Conservation (phyloP, 2,329 filamentous ascomycete genomes). For the Leptographium galeiforme region DNA sequence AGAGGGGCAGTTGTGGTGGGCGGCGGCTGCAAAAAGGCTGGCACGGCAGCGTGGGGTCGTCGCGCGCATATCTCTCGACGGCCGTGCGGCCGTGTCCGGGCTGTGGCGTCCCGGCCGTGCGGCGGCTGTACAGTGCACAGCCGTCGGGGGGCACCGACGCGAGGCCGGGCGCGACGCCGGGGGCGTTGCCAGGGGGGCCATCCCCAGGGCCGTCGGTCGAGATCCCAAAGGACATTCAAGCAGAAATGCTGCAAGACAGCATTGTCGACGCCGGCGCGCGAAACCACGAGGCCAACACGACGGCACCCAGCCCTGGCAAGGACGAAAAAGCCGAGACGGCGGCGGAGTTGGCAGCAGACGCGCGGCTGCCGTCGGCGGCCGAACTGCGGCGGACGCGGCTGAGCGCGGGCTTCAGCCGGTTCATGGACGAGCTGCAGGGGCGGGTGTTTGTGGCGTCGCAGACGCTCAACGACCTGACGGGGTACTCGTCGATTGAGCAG, state of each 20-base stretch:
- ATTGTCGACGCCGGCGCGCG: too few species aligned
- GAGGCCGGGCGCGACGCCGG: not conserved
- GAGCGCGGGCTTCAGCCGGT: conserved; percentile 40
- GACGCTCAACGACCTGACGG: conserved; percentile 85
- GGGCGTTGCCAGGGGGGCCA: not conserved
- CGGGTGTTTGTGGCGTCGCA: conserved; percentile 77
- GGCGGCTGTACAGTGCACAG: not conserved
- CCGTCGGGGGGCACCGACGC: not conserved
- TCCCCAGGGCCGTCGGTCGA: not conserved
- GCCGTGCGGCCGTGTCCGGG: not conserved
- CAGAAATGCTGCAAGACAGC: too few species aligned
- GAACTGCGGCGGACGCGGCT: conserved; percentile 29
- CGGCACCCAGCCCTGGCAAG: too few species aligned
- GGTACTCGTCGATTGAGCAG: conserved; percentile 80
- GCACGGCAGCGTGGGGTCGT: too few species aligned
- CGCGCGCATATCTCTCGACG: not conserved
- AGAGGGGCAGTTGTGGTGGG: not conserved
- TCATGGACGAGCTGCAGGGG: conserved; percentile 84
- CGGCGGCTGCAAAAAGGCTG: not conserved
- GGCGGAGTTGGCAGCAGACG: not conserved
- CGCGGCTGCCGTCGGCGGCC: conserved; percentile 28
- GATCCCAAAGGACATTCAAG: too few species aligned
- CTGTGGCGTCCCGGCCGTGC: not conserved
- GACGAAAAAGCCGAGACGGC: not conserved
- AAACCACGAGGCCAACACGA: too few species aligned